Percentiles rank a stretch among this genome's conserved stretches.
Conservation (phyloP, 805 yeast genomes). For the Ogataea dorogensis region DNA sequence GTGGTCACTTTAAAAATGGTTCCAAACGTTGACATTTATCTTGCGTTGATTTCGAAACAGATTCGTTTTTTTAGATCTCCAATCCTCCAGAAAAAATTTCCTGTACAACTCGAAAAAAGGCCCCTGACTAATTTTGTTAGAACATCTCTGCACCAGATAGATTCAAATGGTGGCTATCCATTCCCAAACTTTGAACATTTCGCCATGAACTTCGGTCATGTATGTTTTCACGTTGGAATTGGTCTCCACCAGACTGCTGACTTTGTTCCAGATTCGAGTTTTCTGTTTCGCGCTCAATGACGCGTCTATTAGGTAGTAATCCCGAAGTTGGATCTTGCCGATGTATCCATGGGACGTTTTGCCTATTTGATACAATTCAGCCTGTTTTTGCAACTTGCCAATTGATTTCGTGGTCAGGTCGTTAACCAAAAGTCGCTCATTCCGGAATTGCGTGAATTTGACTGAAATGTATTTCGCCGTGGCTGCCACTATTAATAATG, state of each 20-base stretch:
- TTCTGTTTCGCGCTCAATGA: constrained; percentile 37
- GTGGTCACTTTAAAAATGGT: constrained; percentile 74
- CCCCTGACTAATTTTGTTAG: constrained; percentile 4
- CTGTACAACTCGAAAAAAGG: constrained; percentile 4
- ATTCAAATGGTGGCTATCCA: constrained; percentile 56
- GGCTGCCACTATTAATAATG: constrained; percentile 7
- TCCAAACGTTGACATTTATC: constrained; percentile 80
- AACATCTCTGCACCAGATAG: constrained; percentile 14
- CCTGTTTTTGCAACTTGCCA: constrained; percentile 48
- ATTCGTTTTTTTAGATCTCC: constrained; percentile 6
- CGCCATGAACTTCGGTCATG: constrained; percentile 77
- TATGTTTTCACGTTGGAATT: constrained; percentile 64
- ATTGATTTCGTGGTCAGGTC: constrained; percentile 48
- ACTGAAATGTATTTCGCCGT: constrained; percentile 4
- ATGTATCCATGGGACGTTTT: constrained; percentile 46
- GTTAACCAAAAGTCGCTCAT: constrained; percentile 42
- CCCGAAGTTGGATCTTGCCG: constrained; percentile 72
- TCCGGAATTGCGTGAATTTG: constrained; percentile 21
- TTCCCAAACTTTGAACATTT: constrained; percentile 83
- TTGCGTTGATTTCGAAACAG: constrained; percentile 2
- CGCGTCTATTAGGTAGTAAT: constrained; percentile 49
- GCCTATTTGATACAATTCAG: constrained; percentile 33
- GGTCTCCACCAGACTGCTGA: constrained; percentile 55
- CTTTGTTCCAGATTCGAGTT: constrained; percentile 56
- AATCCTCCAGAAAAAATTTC: constrained; percentile 10